These are phyloP conservation scores for Ceratocystis cubensis DNA, from an alignment of 2,329 filamentous ascomycete species.

Conservation along the genomic window DNA sequence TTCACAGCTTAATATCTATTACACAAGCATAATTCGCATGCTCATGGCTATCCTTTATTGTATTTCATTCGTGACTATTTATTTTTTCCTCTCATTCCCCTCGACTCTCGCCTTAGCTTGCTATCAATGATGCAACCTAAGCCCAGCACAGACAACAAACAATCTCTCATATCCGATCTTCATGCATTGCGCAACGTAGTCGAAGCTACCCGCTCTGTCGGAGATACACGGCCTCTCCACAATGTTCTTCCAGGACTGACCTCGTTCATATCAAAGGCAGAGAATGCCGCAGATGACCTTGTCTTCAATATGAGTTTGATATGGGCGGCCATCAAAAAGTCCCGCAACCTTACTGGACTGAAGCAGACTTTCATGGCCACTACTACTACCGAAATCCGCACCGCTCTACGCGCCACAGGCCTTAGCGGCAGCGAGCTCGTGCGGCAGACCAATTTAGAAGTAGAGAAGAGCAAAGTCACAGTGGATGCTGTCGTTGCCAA, in stretches of 20 bases:
- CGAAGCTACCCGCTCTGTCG: neutral
- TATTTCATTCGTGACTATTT: neutral
- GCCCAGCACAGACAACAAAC: neutral
- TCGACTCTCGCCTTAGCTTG: neutral
- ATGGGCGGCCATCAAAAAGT: conserved; percentile 9
- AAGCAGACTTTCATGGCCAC: conserved; percentile 7
- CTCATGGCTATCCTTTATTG: neutral
- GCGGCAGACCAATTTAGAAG: neutral
- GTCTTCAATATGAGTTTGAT: conserved; percentile 9
- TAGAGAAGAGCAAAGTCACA: neutral
- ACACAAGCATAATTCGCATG: neutral
- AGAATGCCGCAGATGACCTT: conserved; percentile 2
- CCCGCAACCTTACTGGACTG: neutral
- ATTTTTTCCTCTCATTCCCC: neutral
- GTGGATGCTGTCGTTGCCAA: conserved; percentile 8
- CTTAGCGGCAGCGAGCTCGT: neutral
- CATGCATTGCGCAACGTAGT: conserved; percentile 4
- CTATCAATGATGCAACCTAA: neutral
- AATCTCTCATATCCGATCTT: conserved; percentile 1
- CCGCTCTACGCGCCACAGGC: neutral
- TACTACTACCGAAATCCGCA: neutral
- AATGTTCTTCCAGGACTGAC: neutral
- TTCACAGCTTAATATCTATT: neutral
- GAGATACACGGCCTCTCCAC: conserved; percentile 6
- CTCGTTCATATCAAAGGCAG: neutral